Evolutionary conservation across 2,329 filamentous ascomycete genomes (phyloP), one percentile per base, ranked within the genome.

Genomic region (Fusarium multiceps): DNA sequence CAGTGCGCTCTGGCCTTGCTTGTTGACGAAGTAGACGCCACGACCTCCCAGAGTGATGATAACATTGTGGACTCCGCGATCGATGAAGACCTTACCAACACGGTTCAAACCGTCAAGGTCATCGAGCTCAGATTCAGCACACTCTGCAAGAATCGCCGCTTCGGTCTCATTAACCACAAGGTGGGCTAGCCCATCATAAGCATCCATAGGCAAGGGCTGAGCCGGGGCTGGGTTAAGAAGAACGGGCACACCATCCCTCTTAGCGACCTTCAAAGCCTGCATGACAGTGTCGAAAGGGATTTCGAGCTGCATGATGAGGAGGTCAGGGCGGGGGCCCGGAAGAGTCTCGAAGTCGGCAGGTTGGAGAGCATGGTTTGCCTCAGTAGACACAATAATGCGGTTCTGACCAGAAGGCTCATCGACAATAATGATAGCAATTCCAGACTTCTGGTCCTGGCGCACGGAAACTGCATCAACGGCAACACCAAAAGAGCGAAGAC

Each of bases 91-190:
- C 23, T 79, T 74, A 2, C 86, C 87, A 3, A 91, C 84, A 42
- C 74, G 75, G 64, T 79, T 75, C 45, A 87, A 72, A 1, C 85
- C 85, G 1, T 78, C 76, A 54, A 81, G 77, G 16, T 77, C 76
- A 28, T 87, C 85, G 55, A 89, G 82, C 25, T 85, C 84, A 0
- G 78, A 80, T 70, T 87, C 84, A 10, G 78, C 73, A 57, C 83
- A 82, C 3, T 87, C 88, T 1, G 88, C 89, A 57, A 97, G 85
- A 51, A 94, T 87, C 11, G 90, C 87, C 4, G 94, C 93, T 82
- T 98, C 94, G 2, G 91, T 96, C 83, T 98, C 94, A 76, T 98
- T 98, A 74, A 98, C 88, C 53, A 98, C 88, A 45, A 98, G 84
- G 74, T 97, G 93, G 43, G 89, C 89, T 32, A 98, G 85, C 2